Evolutionary conservation across 1,139 yeast genomes (phyloP), one percentile per base, ranked within the genome.

Genomic region (Pneumocystis carinii): DNA sequence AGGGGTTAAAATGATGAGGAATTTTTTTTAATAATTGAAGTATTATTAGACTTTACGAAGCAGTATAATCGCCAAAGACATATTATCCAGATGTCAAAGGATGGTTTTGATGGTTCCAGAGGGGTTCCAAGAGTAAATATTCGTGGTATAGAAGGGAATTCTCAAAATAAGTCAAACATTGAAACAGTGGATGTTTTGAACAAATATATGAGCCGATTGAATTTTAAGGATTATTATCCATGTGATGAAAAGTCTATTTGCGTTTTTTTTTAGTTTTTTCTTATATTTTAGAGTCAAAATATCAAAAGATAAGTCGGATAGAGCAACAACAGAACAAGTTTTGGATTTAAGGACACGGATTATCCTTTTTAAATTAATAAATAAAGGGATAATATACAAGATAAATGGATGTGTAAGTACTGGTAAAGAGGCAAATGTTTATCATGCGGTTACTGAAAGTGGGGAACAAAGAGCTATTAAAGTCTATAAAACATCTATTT

Each of bases 351-450:
- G 97, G 68, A 94, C 99, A 0, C 79, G 92, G 77, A 78, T 83
- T 70, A 90, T 90, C 71, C 77, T 94, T 66, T 84, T 85, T 63
- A 89, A 88, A 67, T 79, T 94, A 73, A 84, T 89, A 72, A 87
- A 84, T 71, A 84, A 86, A 69, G 96, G 96, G 2, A 80, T 87
- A 15, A 82, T 94, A 39, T 83, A 92, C 8, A 83, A 88, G 69
- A 85, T 94, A 70, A 89, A 90, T 70, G 98, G 98, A 7, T 92
- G 98, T 72, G 81, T 94, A 62, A 85, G 95, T 70, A 94, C 98
- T 0, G 99, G 99, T 58, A 94, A 94, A 73, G 99, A 94, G 73
- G 98, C 98, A 35, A 94, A 94, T 72, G 97, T 94, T 2, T 94
- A 94, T 72, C 96, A 90, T 72, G 97, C 96, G 0, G 83, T 83